Evolutionary conservation across 192 early-diverging fungal genomes (phyloP).

Genomic region (Coemansia pectinata): DNA sequence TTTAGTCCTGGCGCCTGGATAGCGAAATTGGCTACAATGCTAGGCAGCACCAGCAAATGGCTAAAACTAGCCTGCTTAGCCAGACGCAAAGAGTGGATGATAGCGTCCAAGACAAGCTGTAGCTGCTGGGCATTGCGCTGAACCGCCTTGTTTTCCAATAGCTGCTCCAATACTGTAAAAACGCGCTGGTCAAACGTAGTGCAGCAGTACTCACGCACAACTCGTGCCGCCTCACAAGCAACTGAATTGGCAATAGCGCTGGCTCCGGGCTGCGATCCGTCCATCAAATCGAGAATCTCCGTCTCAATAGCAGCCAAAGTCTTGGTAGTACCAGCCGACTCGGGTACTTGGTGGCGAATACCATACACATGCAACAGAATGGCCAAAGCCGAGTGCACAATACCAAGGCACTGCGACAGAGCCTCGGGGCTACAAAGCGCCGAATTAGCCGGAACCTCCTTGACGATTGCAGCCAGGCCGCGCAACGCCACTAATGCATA

Average conservation of each 20-base stretch:
- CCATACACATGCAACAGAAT: neutral
- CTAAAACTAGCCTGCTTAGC: conserved; percentile 3
- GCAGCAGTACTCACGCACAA: conserved; percentile 32
- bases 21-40: conserved; percentile 25
- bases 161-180: conserved; percentile 3
- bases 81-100: conserved; percentile 14
- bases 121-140: conserved; percentile 26
- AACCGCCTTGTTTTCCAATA: conserved; percentile 13
- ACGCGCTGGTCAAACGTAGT: conserved; percentile 4
- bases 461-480: conserved; percentile 29
- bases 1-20: conserved; percentile 37
- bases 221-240: conserved; percentile 30
- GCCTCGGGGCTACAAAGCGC: neutral
- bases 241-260: conserved; percentile 6
- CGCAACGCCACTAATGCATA: conserved; percentile 18
- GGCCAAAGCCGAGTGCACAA: neutral
- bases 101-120: conserved; percentile 26
- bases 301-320: neutral
- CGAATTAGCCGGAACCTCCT: conserved; percentile 5
- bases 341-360: neutral
- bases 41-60: conserved; percentile 14
- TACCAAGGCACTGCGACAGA: neutral
- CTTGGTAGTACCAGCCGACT: neutral
- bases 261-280: neutral
- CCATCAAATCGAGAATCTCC: neutral